Conservation (phyloP, 306 rosid genomes). For the Fagus sylvatica region DNA sequence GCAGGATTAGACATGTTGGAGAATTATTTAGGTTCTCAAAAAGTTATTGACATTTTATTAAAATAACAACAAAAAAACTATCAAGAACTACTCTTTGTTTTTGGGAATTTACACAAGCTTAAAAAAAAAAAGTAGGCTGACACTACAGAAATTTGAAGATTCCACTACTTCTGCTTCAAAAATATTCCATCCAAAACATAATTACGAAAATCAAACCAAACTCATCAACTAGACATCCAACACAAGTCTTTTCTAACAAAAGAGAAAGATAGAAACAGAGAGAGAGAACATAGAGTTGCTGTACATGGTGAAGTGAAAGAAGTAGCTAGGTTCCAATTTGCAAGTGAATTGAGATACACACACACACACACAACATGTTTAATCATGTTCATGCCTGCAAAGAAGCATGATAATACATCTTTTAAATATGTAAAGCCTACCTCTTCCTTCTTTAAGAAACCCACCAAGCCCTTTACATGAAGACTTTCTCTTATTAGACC, state of each 20-base stretch:
- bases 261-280: background rate
- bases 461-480: slow-evolving; percentile 17
- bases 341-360: background rate
- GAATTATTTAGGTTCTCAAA: too few species aligned
- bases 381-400: slow-evolving; percentile 31
- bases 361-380: too few species aligned
- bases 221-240: background rate
- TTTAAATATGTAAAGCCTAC: slow-evolving; percentile 31
- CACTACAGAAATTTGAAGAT: background rate
- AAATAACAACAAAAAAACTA: too few species aligned
- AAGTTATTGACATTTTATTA: too few species aligned
- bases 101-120: too few species aligned
- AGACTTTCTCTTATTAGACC: slow-evolving; percentile 20
- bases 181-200: background rate
- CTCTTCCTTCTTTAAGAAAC: slow-evolving; percentile 28
- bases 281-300: background rate
- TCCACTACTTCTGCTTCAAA: background rate
- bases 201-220: background rate
- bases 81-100: too few species aligned
- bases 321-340: background rate
- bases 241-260: background rate
- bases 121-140: background rate
- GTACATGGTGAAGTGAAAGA: background rate
- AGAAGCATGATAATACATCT: slow-evolving; percentile 40
- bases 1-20: too few species aligned